Evolutionary conservation across 1,284 basidiomycete genomes (phyloP), one percentile per base, ranked within the genome.

Genomic region (Stygiomarasmius scandens): DNA sequence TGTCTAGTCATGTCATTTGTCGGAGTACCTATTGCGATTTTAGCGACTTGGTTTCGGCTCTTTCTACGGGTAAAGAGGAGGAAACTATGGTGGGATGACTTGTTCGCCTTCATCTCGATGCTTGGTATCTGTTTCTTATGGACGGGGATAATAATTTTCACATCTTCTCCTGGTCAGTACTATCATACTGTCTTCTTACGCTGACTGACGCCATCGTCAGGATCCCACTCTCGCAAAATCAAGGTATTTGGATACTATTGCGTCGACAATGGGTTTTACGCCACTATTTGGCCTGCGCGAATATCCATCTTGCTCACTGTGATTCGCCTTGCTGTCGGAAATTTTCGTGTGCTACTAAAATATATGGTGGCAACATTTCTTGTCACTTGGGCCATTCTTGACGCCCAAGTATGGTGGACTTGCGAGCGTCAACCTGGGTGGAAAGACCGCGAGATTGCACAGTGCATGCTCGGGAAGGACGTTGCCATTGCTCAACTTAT

Each of bases 31-130:
- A 52, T 52, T 6, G 50, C 50, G 9, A 43, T 52, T n/a, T n/a
- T 52, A 23, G 32, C 8, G 14, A 52, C 50, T 11, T 32, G 32
- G 29, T 41, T 41, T 23, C 50, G 50, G 34, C 38, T 52, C 19
- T 36, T 16, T 8, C 19, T 52, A 12, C 50, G 38, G 5, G n/a
- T n/a, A n/a, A 36, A 38, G 34, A 36, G 34, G 12, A 22, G 50
- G 24, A 52, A 41, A n/a, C 16, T 52, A 16, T 52, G 50, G 50
- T 52, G 50, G 50, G 50, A 52, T 25, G 50, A 52, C 34, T 36
- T 41, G 22, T 52, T 32, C 20, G 50, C 50, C 16, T 32, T 20
- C n/a, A 22, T 52, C 19, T 19, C 50, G 14, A 52, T 52, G 50
- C 16, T 52, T 43, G 50, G 32, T 22, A 52, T 36, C 12, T 20